These are phyloP conservation scores for Cyclanthera cordifolia DNA, from an alignment of 306 rosid genomes.

Conservation along the genomic window DNA sequence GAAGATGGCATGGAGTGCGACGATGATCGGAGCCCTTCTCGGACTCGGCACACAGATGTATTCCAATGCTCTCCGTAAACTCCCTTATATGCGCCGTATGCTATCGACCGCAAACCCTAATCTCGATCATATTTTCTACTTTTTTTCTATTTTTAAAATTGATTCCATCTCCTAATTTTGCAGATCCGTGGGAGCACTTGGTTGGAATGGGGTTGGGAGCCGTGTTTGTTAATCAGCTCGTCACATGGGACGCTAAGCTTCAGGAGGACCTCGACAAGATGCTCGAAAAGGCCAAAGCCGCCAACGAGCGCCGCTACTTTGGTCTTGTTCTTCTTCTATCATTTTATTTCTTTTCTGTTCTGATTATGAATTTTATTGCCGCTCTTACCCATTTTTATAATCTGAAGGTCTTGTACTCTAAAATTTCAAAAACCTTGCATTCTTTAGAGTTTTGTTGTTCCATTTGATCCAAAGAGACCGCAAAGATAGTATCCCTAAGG, in stretches of 20 bases:
- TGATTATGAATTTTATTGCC: neutral
- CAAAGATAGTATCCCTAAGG: too few relatives aligned
- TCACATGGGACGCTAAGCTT: slow-evolving; percentile 64
- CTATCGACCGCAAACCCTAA: too few relatives aligned
- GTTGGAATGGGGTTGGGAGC: slow-evolving; percentile 79
- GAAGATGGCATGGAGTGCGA: slow-evolving; percentile 54
- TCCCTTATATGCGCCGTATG: too few relatives aligned
- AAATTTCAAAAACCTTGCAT: neutral
- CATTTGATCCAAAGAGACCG: neutral
- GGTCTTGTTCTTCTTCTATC: slow-evolving; percentile 22
- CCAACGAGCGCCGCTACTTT: slow-evolving; percentile 87
- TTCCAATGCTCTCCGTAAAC: slow-evolving; percentile 95
- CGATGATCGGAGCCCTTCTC: slow-evolving; percentile 71
- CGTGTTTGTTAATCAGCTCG: slow-evolving; percentile 53
- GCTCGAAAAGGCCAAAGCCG: slow-evolving; percentile 81
- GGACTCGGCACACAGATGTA: slow-evolving; percentile 86
- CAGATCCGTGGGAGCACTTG: slow-evolving; percentile 98
- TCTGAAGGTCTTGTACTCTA: neutral
- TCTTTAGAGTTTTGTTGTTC: neutral
- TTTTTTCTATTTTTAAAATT: slow-evolving; percentile 12
- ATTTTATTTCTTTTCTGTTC: neutral
- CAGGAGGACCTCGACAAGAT: slow-evolving; percentile 72
- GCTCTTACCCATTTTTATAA: neutral
- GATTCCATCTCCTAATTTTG: neutral
- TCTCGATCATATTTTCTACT: neutral